Evolutionary conservation across 306 rosid genomes (phyloP), one percentile per base, ranked within the genome.

Genomic region (Acacia acuminata): DNA sequence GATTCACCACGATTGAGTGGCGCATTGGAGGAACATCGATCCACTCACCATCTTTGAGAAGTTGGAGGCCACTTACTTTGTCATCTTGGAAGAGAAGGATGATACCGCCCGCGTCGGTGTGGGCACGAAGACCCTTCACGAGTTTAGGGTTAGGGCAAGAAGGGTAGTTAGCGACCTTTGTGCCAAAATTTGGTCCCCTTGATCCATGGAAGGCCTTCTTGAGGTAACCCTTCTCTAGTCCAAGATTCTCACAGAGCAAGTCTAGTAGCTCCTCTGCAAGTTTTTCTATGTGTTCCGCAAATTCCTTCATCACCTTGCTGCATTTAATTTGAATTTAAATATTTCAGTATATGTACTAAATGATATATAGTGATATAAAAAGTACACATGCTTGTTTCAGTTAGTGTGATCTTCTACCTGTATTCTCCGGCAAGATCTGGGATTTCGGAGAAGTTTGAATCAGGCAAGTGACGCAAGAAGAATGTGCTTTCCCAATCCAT

Each of bases 401-500:
- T 51, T 15, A 4, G 58, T 15, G 5, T 15, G n/a, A 51, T 51
- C 22, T 51, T 7, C 17, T 2, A 88, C 93, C 91, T 84, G 91
- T 89, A 87, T 2, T 89, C 88, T 1, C 85, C 90, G 12, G 75
- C 61, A 50, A 91, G 90, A 67, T 89, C 94, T 11, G 91, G 90
- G 38, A 89, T 71, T 15, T 89, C 85, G 10, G 86, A 82, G 8
- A 91, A 67, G 82, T 87, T 91, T 3, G 94, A 91, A 0, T 44
- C 66, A 0, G 92, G 94, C 27, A 85, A 92, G 50, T 91, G 91
- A 69, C 88, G 90, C 79, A 91, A 63, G 86, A 64, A 71, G 87
- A 91, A 89, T 72, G 94, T 91, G 82, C 90, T 87, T 61, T 91
- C 94, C 94, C 94, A 91, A 40, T 91, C 94, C 82, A 85, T 71